These are phyloP conservation scores for Hypomyces rosellus DNA, from an alignment of 2,329 filamentous ascomycete genomes.

Conservation along the genomic window DNA sequence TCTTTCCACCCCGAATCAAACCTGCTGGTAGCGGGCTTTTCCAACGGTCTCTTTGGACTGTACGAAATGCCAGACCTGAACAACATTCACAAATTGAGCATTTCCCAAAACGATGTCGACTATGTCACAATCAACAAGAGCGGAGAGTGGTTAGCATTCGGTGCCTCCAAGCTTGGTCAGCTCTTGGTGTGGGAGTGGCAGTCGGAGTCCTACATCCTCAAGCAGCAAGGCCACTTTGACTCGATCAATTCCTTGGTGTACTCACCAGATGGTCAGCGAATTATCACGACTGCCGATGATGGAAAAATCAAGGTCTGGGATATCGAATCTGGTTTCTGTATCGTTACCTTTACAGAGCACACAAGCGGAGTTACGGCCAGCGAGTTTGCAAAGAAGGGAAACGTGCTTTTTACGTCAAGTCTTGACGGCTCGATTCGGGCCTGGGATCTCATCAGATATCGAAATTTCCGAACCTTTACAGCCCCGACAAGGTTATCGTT, in stretches of 20 bases:
- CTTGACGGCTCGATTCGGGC: conserved; percentile 90
- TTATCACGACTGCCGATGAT: conserved; percentile 91
- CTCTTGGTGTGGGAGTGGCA: conserved; percentile 99
- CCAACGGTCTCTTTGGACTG: conserved; percentile 85
- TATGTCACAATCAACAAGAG: conserved; percentile 89
- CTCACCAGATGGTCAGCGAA: conserved; percentile 85
- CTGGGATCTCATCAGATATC: conserved; percentile 92
- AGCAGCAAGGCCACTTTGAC: conserved; percentile 96
- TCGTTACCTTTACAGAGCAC: conserved; percentile 97
- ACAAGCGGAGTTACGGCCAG: conserved; percentile 90
- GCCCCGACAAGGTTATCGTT: conserved; percentile 88
- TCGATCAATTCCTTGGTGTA: conserved; percentile 91
- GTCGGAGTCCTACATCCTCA: conserved; percentile 96
- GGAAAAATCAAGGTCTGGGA: conserved; percentile 99
- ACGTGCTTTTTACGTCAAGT: conserved; percentile 91
- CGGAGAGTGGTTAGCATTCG: conserved; percentile 96
- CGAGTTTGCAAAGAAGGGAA: conserved; percentile 91
- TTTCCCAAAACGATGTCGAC: conserved; percentile 95
- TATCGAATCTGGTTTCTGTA: conserved; percentile 90
- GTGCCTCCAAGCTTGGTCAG: conserved; percentile 89
- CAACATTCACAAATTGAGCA: conserved; percentile 85
- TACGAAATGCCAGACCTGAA: conserved; percentile 97
- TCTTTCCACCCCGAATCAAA: conserved; percentile 81
- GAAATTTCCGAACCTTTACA: conserved; percentile 96
- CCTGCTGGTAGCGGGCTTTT: conserved; percentile 94